phyloP scores from a whole-genome alignment of 345 rosid genomes.

The Xanthoceras sorbifolium region DNA sequence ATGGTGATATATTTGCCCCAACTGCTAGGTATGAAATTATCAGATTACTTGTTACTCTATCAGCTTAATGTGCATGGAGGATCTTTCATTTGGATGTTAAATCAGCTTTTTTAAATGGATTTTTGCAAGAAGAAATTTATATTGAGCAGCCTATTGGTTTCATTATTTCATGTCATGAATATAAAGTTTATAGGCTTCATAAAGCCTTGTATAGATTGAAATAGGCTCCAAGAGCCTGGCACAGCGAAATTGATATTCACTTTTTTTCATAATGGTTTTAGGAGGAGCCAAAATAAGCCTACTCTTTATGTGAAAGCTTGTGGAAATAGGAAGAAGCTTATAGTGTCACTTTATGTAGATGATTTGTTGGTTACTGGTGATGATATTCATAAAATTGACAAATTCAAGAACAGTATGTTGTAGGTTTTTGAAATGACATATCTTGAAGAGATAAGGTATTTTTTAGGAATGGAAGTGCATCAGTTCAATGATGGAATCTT shows the following conservation, averaged over 20 bases:
- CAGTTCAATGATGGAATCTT: no score
- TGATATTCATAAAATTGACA: no score
- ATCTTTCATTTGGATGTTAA: not conserved
- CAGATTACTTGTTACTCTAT: no score
- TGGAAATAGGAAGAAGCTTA: not conserved
- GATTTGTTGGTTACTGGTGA: no score
- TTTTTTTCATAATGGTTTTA: not conserved
- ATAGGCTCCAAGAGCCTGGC: conserved; percentile 5
- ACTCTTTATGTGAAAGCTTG: not conserved
- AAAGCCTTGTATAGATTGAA: not conserved
- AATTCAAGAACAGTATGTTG: no score
- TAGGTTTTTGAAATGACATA: no score
- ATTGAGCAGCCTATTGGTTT: not conserved
- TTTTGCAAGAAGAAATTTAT: not conserved
- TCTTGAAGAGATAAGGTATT: no score
- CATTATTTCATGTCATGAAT: not conserved
- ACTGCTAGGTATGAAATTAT: no score
- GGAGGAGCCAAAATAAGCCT: not conserved
- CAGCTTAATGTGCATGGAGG: no score
- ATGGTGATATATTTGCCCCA: no score
- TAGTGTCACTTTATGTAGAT: not conserved
- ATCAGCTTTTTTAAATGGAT: not conserved
- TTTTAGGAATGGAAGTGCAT: no score
- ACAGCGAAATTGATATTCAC: not conserved
- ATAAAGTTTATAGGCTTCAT: not conserved